Evolutionary conservation across 208 protist species (phyloP), one percentile per base, ranked within the genome.

Genomic region (Acanthamoeba healyi): DNA sequence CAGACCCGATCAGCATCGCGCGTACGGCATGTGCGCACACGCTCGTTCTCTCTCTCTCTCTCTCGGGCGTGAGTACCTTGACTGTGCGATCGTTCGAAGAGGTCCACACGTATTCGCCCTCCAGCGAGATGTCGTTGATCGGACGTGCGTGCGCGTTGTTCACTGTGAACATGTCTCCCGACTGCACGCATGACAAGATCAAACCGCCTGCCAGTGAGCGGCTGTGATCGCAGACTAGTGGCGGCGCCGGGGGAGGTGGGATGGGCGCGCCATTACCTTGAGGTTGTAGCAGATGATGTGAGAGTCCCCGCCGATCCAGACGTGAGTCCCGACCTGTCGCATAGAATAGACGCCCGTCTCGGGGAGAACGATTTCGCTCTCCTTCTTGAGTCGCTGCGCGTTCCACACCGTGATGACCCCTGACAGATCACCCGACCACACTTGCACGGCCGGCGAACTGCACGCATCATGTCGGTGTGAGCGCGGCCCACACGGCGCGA

Each of bases 231-330:
- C 22, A 24, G 54, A 6, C 24, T 6, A 22, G 49, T 19, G 49
- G 14, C 22, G 46, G 1, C n/a, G 46, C 46, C n/a, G 46, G 10
- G 17, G 4, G 46, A 10, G 22, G 22, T 36, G 32, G 12, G 2
- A 12, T 38, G 32, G 61, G 29, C n/a, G n/a, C n/a, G n/a, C n/a
- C n/a, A n/a, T 14, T 36, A 74, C 24, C 46, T 86, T 86, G 24
- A 86, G 77, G 44, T 86, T 86, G 77, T 86, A 86, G n/a, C 77
- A 86, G 26, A 86, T 86, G 44, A 86, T 86, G 77, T 86, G 77
- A 0, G 77, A 86, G 77, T 86, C 77, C 32, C 77, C 77, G 26
- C 77, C 77, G 0, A 86, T 86, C 77, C 77, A 86, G 9, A 86
- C 77, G 34, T 86, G 77, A 34, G 44, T 58, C 12, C 77, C 77